Percentiles rank a stretch among this genome's conserved stretches.
These are phyloP conservation scores for Trapa bicornis DNA, from an alignment of 345 rosid genomes.

Conservation along the genomic window DNA sequence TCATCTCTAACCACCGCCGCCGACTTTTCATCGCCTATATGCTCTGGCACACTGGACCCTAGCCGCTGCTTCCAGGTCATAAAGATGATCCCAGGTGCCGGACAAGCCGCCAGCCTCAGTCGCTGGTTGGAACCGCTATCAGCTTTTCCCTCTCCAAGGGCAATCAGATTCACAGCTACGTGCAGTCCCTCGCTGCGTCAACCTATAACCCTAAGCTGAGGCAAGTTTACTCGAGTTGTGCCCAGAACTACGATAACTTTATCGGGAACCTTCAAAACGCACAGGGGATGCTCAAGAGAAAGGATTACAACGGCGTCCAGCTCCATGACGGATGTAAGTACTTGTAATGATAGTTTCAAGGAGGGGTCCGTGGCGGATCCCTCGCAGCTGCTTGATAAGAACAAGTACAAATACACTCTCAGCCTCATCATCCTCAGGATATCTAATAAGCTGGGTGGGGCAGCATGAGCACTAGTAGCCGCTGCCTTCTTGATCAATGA, in stretches of 20 bases:
- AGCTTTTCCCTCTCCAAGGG: not conserved
- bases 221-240: constrained; percentile 5
- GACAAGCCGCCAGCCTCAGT: not conserved
- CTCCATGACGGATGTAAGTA: constrained; percentile 2
- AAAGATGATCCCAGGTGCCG: constrained; percentile 4
- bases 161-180: not conserved
- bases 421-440: constrained; percentile 12
- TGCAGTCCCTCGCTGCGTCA: not conserved
- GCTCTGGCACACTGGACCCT: too few species aligned
- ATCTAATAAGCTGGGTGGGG: not conserved
- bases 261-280: constrained; percentile 2
- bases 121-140: constrained; percentile 3
- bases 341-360: constrained; percentile 4
- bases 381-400: constrained; percentile 11
- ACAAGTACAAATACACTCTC: constrained; percentile 12
- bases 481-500: too few species aligned
- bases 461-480: too few species aligned
- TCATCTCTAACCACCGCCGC: not conserved
- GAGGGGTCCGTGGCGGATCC: not conserved
- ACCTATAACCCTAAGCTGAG: not conserved
- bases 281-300: not conserved
- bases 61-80: too few species aligned
- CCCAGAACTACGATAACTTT: constrained; percentile 4
- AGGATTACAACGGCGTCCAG: constrained; percentile 5
- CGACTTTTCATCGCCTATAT: not conserved